These are phyloP conservation scores for Sphaerulina populicola DNA, from an alignment of 2,329 filamentous ascomycete genomes.

Conservation along the genomic window DNA sequence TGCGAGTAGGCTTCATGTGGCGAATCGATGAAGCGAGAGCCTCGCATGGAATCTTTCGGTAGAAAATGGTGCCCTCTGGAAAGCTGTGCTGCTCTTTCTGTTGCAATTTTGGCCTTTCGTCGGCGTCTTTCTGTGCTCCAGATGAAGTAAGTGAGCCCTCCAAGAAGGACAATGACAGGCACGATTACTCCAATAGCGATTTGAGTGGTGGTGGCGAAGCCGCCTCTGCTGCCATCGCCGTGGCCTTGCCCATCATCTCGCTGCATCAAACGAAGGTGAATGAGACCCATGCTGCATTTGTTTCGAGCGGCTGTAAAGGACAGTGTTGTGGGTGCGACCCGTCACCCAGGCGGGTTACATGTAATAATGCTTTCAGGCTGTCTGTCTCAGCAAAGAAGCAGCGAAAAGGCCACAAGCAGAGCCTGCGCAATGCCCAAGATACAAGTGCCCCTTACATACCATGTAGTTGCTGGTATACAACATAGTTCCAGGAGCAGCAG, in stretches of 20 bases:
- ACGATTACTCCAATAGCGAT: slow-evolving; percentile 17
- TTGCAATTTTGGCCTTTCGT: background rate
- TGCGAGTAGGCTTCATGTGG: background rate
- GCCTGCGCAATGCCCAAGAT: too few species aligned
- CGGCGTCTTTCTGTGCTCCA: slow-evolving; percentile 13
- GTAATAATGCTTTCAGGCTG: background rate
- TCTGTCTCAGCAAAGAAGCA: background rate
- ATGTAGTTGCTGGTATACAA: background rate
- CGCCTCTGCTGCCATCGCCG: background rate
- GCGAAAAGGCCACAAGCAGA: background rate
- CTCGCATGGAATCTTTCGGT: background rate
- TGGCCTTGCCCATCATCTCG: background rate
- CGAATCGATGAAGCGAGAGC: background rate
- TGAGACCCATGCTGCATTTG: background rate
- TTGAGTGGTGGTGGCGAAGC: slow-evolving; percentile 11
- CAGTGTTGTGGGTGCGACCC: background rate
- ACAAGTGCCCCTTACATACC: slow-evolving; percentile 1
- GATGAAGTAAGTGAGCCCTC: slow-evolving; percentile 10
- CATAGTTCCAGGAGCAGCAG: background rate
- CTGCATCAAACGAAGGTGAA: background rate
- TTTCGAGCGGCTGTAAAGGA: background rate
- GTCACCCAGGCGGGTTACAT: background rate
- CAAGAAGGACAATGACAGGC: slow-evolving; percentile 10
- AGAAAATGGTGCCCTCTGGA: slow-evolving; percentile 2
- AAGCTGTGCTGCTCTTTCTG: background rate